Evolutionary conservation across 306 rosid genomes (phyloP).

Genomic region (Castanopsis chinensis): DNA sequence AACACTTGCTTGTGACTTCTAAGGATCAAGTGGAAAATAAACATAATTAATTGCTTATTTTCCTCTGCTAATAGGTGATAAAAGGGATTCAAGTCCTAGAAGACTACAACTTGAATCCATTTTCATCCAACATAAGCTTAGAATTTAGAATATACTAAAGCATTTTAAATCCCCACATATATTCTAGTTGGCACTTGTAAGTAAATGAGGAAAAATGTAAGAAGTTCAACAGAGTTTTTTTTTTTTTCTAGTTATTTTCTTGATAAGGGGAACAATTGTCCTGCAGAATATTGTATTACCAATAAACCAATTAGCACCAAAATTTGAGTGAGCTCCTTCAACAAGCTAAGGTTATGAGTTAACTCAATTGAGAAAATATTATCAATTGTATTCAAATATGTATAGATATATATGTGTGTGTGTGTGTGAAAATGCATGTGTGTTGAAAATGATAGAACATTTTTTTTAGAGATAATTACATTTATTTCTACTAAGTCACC

Average conservation of each 20-base stretch:
- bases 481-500: too few species aligned
- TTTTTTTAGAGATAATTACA: too few species aligned
- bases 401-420: too few species aligned
- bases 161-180: background rate
- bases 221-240: background rate
- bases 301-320: constrained; percentile 18
- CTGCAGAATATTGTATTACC: constrained; percentile 4
- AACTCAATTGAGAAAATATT: too few species aligned
- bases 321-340: constrained; percentile 10
- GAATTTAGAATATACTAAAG: background rate
- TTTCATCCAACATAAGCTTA: background rate
- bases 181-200: background rate
- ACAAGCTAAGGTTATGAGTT: background rate
- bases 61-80: background rate
- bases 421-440: too few species aligned
- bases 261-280: background rate
- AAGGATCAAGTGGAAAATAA: too few species aligned
- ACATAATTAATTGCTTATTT: background rate
- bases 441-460: too few species aligned
- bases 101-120: background rate
- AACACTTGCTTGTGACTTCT: too few species aligned
- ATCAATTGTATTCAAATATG: too few species aligned
- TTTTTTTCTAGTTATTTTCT: background rate
- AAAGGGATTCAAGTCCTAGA: too few species aligned
- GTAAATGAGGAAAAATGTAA: background rate